Base-by-base conservation (phyloP, 345 rosid genomes). In the Diplotaxis tenuifolia region DNA sequence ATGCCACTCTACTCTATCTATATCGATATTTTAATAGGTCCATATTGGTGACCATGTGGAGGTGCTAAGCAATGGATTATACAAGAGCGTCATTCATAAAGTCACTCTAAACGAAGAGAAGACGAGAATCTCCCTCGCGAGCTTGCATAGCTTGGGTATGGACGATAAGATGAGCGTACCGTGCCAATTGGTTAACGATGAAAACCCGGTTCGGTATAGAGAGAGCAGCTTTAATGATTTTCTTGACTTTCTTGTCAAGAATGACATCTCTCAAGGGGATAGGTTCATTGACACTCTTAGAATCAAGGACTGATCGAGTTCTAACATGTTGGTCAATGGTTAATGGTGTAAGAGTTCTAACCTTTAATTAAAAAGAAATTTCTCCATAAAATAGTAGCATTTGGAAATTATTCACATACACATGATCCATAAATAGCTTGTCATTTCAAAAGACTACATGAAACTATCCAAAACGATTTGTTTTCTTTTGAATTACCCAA, bases 11-110 rank as follows among this genome's bases (percentile, higher is more conserved):
- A 49, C 1, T 27, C 18, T n/a, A 40, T 10, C 4, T 42, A 38
- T 14, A 23, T 42, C n/a, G 5, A 2, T n/a, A 45, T 28, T 3
- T 16, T 11, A 27, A 9, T 58, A 76, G 80, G 92, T 89, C 11
- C 86, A 83, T 28, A 61, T 86, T 1, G 92, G 97, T 0, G 92
- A 89, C 68, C 96, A 87, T 57, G 61, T 88, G 5, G 89, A 86
- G 74, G 92, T 87, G 1, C 81, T 88, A 4, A 89, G 92, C 85
- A 88, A 92, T 42, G 96, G 94, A 20, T 10, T 75, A 2, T 86
- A 80, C 83, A 85, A 84, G 65, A 86, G 90, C 21, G 76, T 86
- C 0, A 62, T 83, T 42, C 93, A 89, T 27, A 81, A 86, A 79
- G 92, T 73, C 9, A 64, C 68, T 11, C 50, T 86, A 27, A 84